Evolutionary conservation across 2,329 filamentous ascomycete species (phyloP), one percentile per base, ranked within the genome.

Genomic region (Neofusicoccum parvum): DNA sequence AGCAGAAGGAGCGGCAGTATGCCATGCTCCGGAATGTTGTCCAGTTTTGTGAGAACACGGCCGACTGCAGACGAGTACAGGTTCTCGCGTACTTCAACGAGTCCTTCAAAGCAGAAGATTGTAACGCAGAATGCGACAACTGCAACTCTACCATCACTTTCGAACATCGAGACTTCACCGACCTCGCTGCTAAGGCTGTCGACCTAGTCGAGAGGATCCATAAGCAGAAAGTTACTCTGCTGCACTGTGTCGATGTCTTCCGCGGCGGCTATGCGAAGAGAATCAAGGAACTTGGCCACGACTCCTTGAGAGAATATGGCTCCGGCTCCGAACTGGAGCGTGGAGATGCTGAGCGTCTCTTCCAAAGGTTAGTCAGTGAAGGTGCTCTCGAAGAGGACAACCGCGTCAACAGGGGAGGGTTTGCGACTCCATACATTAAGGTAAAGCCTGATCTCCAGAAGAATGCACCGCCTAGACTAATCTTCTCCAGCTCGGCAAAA

Each of bases 21-120:
- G 85, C 89, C 43, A 97, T 98, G 93, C 83, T 99, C 53, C 88
- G 90, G 67, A 88, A 89, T 43, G 92, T 99, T 66, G 85, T 93
- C 0, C 88, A 92, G 66, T 99, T 91, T 73, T 98, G 94, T 76
- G 92, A 97, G 73, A 97, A 97, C 77, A 86, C 87, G 71, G 89
- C 86, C 64, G 92, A 97, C 71, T 99, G 95, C 75, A 89, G 95
- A 68, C 86, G 95, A 67, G 90, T 91, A 1, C 92, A 96, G 76
- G 90, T 99, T 15, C 86, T 99, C 39, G 87, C 87, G n/a, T 99
- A 99, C 77, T 99, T 99, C 81, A 93, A 90, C 65, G 96, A 99
- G 77, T 83, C 83, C 0, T 99, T 98, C 74, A 81, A 86, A 60
- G 82, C 83, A 43, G 85, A 87, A 12, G 85, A 92, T 60, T 99